Evolutionary conservation across 2,329 filamentous ascomycete genomes (phyloP).

Genomic region (Curvularia spicifera): DNA sequence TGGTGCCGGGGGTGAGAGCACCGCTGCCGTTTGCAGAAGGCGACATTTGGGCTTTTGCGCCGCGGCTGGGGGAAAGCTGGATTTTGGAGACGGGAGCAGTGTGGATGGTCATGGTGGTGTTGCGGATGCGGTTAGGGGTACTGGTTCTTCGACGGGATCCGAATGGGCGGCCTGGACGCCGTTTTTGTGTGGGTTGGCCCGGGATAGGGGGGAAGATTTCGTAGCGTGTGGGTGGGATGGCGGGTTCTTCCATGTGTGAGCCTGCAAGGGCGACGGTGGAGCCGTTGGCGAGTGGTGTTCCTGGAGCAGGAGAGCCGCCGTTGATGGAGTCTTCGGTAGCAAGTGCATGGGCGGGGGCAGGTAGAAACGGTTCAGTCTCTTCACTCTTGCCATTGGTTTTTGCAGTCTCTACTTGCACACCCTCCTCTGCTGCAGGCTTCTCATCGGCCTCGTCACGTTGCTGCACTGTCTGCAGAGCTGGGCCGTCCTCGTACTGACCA

Average conservation of each 20-base stretch:
- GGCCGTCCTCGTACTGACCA: constrained; percentile 81
- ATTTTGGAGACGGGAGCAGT: constrained; percentile 43
- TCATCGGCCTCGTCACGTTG: constrained; percentile 75
- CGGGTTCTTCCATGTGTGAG: constrained; percentile 42
- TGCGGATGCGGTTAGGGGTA: constrained; percentile 42
- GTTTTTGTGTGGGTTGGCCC: constrained; percentile 50
- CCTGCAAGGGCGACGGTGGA: constrained; percentile 38
- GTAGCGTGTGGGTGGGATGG: constrained; percentile 74
- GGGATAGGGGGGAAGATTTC: constrained; percentile 77
- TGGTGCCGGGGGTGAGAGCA: constrained; percentile 38
- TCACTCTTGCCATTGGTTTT: constrained; percentile 33
- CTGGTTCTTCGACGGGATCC: constrained; percentile 46
- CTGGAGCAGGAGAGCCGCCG: constrained; percentile 40
- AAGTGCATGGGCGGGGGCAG: constrained; percentile 33
- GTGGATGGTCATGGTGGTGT: constrained; percentile 35
- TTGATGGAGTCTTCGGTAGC: constrained; percentile 39
- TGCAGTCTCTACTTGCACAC: constrained; percentile 48
- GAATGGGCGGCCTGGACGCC: constrained; percentile 48
- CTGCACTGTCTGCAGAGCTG: constrained; percentile 82
- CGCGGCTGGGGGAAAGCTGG: constrained; percentile 39
- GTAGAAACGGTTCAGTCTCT: constrained; percentile 24
- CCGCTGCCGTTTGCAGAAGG: constrained; percentile 36
- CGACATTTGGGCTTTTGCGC: constrained; percentile 34
- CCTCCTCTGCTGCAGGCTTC: constrained; percentile 52
- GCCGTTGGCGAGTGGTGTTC: constrained; percentile 43